Evolutionary conservation across 805 yeast species (phyloP).

Genomic region (Blastobotrys mokoenaii): DNA sequence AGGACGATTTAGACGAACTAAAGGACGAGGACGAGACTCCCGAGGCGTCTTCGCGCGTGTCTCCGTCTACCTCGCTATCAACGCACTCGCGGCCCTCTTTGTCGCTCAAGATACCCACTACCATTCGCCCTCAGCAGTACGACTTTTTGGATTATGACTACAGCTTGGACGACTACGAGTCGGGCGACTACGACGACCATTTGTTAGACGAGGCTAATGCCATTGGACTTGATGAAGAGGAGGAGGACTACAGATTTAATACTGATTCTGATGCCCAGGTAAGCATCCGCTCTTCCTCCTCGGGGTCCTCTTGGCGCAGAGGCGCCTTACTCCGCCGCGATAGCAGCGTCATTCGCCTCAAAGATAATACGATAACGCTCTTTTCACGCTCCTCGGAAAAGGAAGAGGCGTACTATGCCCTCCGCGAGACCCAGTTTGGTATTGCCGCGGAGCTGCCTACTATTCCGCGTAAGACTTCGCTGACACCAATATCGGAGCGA

Average conservation of each 20-base stretch:
- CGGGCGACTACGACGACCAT: constrained; percentile 28
- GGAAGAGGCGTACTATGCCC: constrained; percentile 1
- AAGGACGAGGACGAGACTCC: not conserved
- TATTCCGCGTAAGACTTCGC: constrained; percentile 3
- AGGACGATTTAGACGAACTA: constrained; percentile 2
- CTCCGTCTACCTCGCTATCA: constrained; percentile 18
- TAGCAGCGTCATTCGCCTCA: constrained; percentile 7
- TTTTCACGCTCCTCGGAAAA: not conserved
- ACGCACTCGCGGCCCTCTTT: constrained; percentile 1
- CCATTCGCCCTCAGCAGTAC: constrained; percentile 32
- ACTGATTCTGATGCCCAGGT: not conserved
- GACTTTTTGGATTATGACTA: too few relatives aligned
- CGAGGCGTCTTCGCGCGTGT: not conserved
- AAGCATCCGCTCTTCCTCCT: not conserved
- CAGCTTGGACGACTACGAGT: constrained; percentile 22
- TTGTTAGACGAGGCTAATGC: constrained; percentile 42
- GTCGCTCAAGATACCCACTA: constrained; percentile 24
- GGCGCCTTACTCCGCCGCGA: constrained; percentile 8
- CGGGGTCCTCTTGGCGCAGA: not conserved
- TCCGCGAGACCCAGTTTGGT: constrained; percentile 3
- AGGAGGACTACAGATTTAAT: constrained; percentile 6
- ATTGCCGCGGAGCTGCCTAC: constrained; percentile 1
- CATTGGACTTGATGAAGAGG: constrained; percentile 38
- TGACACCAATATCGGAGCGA: constrained; percentile 16
- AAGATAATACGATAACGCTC: constrained; percentile 11